Conservation (phyloP, 306 rosid species). For the Trichosanthes cucumerina region DNA sequence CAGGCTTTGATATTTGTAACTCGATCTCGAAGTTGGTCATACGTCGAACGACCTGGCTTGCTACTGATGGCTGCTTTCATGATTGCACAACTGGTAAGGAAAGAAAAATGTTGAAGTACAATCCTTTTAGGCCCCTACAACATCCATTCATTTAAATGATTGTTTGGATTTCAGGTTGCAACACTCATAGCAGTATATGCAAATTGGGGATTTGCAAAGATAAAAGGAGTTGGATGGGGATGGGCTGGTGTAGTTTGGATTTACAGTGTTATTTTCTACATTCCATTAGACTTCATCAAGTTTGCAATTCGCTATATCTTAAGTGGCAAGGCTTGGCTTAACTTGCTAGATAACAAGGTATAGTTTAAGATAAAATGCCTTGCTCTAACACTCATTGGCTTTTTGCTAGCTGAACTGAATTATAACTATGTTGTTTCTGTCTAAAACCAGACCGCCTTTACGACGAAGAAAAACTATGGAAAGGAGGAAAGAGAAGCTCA, state of each 20-base stretch:
- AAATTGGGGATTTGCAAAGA: conserved; percentile 79
- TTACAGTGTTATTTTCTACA: conserved; percentile 75
- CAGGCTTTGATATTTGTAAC: conserved; percentile 94
- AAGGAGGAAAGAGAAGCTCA: conserved; percentile 94
- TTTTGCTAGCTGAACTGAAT: not conserved
- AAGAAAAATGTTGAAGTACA: not conserved
- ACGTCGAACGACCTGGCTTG: conserved; percentile 67
- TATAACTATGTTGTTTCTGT: not conserved
- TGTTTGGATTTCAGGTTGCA: conserved; percentile 50
- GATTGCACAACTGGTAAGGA: conserved; percentile 82
- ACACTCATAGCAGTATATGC: conserved; percentile 88
- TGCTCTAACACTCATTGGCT: not conserved
- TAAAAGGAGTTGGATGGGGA: conserved; percentile 86
- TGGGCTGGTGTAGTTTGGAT: conserved; percentile 99
- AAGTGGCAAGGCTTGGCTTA: conserved; percentile 97
- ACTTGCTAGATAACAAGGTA: conserved; percentile 87
- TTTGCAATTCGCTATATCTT: conserved; percentile 79
- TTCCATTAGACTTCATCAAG: conserved; percentile 73
- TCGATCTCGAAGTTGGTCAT: conserved; percentile 95
- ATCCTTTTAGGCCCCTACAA: not conserved
- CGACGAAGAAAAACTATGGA: conserved; percentile 96
- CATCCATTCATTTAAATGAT: not conserved
- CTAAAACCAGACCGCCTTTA: conserved; percentile 78
- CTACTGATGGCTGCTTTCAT: conserved; percentile 48
- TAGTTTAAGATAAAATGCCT: not conserved